phyloP scores from a whole-genome alignment of 2,329 filamentous ascomycete genomes.

The Colletotrichum liaoningense region DNA sequence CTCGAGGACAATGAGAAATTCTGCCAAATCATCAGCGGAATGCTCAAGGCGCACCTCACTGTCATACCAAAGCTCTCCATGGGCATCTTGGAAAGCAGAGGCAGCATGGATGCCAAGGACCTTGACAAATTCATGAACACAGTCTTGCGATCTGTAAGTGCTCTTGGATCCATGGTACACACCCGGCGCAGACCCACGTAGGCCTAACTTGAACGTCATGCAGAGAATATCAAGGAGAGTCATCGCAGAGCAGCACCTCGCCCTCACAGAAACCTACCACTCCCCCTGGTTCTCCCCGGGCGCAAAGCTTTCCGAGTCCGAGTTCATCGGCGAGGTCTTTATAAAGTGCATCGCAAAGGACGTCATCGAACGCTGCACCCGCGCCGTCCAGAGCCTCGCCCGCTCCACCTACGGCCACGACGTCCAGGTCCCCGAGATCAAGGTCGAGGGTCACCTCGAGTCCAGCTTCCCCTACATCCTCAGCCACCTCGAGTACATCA shows the following conservation, averaged over 20 bases:
- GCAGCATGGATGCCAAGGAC: constrained; percentile 81
- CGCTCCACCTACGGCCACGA: constrained; percentile 79
- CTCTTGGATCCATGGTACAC: neutral
- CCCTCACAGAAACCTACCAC: constrained; percentile 93
- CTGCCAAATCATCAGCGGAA: constrained; percentile 83
- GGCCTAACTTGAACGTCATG: constrained; percentile 10
- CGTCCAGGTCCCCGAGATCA: constrained; percentile 81
- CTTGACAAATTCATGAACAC: constrained; percentile 97
- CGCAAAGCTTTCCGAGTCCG: constrained; percentile 76
- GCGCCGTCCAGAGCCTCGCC: constrained; percentile 79
- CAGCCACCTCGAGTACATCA: constrained; percentile 95
- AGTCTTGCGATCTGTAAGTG: constrained; percentile 83
- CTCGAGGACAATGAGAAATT: constrained; percentile 91
- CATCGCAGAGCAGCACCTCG: constrained; percentile 97
- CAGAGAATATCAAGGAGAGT: constrained; percentile 94
- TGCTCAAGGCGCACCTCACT: constrained; percentile 86
- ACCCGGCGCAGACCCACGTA: neutral
- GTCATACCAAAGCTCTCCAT: constrained; percentile 96
- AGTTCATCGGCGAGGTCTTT: constrained; percentile 96
- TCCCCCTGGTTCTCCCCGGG: constrained; percentile 90
- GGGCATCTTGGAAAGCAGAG: constrained; percentile 91
- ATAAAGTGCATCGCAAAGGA: constrained; percentile 92
- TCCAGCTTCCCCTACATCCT: constrained; percentile 97
- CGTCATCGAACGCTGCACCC: constrained; percentile 85
- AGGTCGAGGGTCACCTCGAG: constrained; percentile 84